Evolutionary conservation across 2,329 filamentous ascomycete genomes (phyloP).

Genomic region (Alternaria hordeiaustralica): DNA sequence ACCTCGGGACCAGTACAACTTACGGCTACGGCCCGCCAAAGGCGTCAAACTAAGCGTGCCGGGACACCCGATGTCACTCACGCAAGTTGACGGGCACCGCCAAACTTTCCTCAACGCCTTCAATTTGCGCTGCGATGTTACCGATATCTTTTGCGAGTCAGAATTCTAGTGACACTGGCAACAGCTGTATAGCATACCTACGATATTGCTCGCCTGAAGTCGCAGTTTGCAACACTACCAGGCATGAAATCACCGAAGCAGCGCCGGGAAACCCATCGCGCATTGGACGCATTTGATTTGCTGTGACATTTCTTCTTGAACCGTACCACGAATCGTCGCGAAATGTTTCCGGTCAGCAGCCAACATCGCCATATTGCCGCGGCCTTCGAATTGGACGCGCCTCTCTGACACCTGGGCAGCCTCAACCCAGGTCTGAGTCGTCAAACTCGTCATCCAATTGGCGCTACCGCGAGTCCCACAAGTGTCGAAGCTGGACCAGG

Average conservation of each 20-base stretch:
- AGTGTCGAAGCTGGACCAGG: slow-evolving; percentile 1
- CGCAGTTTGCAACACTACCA: background rate
- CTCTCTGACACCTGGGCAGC: background rate
- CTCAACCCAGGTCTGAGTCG: background rate
- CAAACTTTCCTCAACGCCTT: background rate
- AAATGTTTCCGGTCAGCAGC: background rate
- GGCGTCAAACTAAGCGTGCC: background rate
- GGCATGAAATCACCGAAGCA: slow-evolving; percentile 5
- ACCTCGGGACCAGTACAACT: background rate
- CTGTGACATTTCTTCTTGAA: background rate
- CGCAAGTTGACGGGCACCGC: background rate
- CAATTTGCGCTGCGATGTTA: background rate
- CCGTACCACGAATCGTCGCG: background rate
- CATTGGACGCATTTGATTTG: slow-evolving; percentile 1
- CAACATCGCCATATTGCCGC: background rate
- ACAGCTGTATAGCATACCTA: background rate
- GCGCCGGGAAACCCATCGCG: background rate
- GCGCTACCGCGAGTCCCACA: slow-evolving; percentile 4
- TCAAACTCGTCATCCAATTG: slow-evolving; percentile 4
- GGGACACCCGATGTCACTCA: background rate
- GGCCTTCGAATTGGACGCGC: background rate
- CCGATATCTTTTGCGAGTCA: background rate
- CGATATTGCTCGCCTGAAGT: background rate
- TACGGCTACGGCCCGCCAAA: slow-evolving; percentile 2
- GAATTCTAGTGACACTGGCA: background rate